A percentile compares a stretch with the other conserved stretches of the same genome.
phyloP scores from a whole-genome alignment of 176 grass and related monocot genomes.

The Alloteropsis semialata region DNA sequence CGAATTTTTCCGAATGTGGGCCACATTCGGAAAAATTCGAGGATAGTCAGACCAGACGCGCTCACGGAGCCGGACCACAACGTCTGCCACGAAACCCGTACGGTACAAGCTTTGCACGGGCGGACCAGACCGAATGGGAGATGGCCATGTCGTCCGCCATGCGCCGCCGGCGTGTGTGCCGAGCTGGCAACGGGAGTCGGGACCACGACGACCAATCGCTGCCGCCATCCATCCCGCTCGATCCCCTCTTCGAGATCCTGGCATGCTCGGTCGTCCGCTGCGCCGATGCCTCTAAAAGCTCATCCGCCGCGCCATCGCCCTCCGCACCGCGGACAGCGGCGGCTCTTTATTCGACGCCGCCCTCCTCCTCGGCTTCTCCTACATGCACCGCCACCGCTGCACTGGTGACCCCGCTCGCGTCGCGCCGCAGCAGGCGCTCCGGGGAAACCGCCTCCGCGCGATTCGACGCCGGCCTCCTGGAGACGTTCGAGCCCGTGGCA shows the following conservation, averaged over 20 bases:
- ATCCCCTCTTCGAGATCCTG: conserved; percentile 16
- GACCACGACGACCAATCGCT: too few species aligned
- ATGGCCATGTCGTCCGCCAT: too few species aligned
- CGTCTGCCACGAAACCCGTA: too few species aligned
- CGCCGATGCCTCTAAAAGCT: conserved; percentile 11
- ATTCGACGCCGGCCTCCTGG: neutral
- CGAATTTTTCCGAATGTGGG: too few species aligned
- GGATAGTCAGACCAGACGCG: too few species aligned
- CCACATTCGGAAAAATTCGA: too few species aligned
- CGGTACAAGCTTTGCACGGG: too few species aligned
- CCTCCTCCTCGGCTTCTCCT: conserved; percentile 16
- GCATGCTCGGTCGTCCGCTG: neutral
- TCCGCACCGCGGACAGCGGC: neutral
- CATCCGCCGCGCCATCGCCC: neutral
- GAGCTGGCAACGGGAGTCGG: too few species aligned
- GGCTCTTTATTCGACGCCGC: conserved; percentile 16
- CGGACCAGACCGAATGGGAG: too few species aligned
- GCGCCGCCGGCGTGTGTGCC: too few species aligned
- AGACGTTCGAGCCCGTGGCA: neutral
- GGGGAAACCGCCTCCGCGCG: neutral
- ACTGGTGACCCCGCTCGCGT: neutral
- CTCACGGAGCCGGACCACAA: too few species aligned
- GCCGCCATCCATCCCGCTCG: neutral
- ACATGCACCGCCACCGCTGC: neutral
- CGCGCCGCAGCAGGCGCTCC: neutral